Evolutionary conservation across 345 rosid genomes (phyloP).

Genomic region (Bruguiera sexangula): DNA sequence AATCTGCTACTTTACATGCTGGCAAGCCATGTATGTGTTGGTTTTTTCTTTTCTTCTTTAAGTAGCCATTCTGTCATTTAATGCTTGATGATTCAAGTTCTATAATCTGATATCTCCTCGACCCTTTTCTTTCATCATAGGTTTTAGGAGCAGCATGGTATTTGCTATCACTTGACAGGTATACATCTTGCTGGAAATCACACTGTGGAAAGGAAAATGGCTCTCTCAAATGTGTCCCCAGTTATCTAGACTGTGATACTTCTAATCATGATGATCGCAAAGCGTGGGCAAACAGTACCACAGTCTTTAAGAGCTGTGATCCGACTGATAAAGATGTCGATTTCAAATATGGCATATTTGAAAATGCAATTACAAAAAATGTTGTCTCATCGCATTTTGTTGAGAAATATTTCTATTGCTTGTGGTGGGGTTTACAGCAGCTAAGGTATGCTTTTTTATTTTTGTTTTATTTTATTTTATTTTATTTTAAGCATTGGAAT

Average conservation of each 20-base stretch:
- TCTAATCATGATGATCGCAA: slow-evolving; percentile 26
- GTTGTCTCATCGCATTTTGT: slow-evolving; percentile 57
- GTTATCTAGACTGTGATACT: slow-evolving; percentile 59
- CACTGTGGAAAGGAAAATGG: slow-evolving; percentile 48
- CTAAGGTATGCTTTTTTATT: slow-evolving; percentile 53
- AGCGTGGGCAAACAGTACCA: slow-evolving; percentile 53
- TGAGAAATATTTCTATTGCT: slow-evolving; percentile 73
- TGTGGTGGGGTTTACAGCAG: slow-evolving; percentile 96
- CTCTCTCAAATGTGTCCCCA: slow-evolving; percentile 37
- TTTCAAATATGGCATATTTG: slow-evolving; percentile 71
- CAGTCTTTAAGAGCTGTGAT: slow-evolving; percentile 58
- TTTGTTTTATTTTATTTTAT: too few species aligned
- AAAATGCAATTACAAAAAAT: slow-evolving; percentile 55
- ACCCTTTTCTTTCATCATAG: slow-evolving; percentile 29
- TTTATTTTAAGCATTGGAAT: background rate
- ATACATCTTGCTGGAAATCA: slow-evolving; percentile 80
- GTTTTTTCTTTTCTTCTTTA: background rate
- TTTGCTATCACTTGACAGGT: slow-evolving; percentile 71
- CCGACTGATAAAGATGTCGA: slow-evolving; percentile 32
- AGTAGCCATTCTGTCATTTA: background rate
- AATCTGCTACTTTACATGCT: slow-evolving; percentile 37
- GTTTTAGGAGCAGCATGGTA: slow-evolving; percentile 89
- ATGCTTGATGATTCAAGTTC: background rate
- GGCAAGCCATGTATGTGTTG: slow-evolving; percentile 33
- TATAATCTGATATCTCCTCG: background rate